phyloP scores from a whole-genome alignment of 768 basidiomycete genomes.

The Mycena epipterygia region DNA sequence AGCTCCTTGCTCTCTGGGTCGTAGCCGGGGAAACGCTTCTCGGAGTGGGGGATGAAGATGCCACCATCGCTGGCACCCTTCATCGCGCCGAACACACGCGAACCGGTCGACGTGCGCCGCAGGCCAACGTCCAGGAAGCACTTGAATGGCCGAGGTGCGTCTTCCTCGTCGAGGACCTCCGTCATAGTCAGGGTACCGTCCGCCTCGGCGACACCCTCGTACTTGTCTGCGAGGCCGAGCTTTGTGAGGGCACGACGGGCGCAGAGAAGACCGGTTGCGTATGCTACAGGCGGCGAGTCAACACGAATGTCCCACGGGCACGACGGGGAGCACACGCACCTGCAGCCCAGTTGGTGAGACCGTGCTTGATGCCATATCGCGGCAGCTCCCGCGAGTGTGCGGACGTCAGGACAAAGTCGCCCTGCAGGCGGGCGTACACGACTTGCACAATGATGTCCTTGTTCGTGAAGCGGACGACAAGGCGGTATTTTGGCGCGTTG shows the following conservation, averaged over 20 bases:
- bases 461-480: slow-evolving; percentile 99
- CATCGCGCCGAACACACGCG: slow-evolving; percentile 97
- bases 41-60: slow-evolving; percentile 97
- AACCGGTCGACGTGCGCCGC: slow-evolving; percentile 97
- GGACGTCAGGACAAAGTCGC: slow-evolving; percentile 92
- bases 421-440: slow-evolving; percentile 96
- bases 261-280: slow-evolving; percentile 95
- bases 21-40: slow-evolving; percentile 98
- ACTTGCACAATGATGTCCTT: slow-evolving; percentile 95
- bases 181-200: slow-evolving; percentile 88
- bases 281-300: slow-evolving; percentile 64
- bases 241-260: slow-evolving; percentile 96
- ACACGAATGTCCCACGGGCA: background rate
- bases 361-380: slow-evolving; percentile 96
- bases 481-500: slow-evolving; percentile 97
- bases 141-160: slow-evolving; percentile 99
- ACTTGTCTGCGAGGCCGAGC: slow-evolving; percentile 97
- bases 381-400: slow-evolving; percentile 95
- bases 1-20: slow-evolving; percentile 94
- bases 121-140: slow-evolving; percentile 98
- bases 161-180: slow-evolving; percentile 91
- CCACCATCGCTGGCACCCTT: slow-evolving; percentile 99
- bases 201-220: slow-evolving; percentile 93
- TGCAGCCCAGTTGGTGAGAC: slow-evolving; percentile 99
- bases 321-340: slow-evolving; percentile 59